Evolutionary conservation across 1,139 yeast species (phyloP).

Genomic region (Kodamaea anthophila): DNA sequence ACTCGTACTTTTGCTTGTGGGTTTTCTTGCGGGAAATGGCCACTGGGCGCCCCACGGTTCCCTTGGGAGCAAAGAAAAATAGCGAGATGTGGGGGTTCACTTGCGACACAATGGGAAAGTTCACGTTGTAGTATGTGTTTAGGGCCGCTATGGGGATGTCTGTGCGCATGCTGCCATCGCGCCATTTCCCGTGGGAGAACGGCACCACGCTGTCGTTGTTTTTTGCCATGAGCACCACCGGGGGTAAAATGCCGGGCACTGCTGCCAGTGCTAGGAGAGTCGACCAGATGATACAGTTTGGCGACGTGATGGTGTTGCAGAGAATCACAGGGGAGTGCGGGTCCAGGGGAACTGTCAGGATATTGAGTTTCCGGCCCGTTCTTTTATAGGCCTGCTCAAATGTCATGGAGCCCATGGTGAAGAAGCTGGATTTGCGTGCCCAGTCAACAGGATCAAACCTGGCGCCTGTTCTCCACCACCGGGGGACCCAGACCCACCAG

Average conservation of each 20-base stretch:
- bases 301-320: slow-evolving; percentile 72
- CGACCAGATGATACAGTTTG: slow-evolving; percentile 80
- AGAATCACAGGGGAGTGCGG: slow-evolving; percentile 77
- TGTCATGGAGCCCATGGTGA: slow-evolving; percentile 67
- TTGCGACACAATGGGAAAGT: slow-evolving; percentile 71
- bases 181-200: slow-evolving; percentile 72
- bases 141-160: slow-evolving; percentile 66
- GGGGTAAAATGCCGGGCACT: slow-evolving; percentile 79
- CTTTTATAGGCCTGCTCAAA: slow-evolving; percentile 63
- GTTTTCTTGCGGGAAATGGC: slow-evolving; percentile 47
- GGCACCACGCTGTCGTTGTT: slow-evolving; percentile 46
- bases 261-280: slow-evolving; percentile 73
- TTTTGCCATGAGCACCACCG: slow-evolving; percentile 76
- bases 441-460: slow-evolving; percentile 69
- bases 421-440: slow-evolving; percentile 66
- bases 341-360: slow-evolving; percentile 77
- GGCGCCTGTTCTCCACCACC: slow-evolving; percentile 75
- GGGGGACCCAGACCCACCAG: slow-evolving; percentile 51
- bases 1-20: slow-evolving; percentile 29
- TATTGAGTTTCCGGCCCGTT: slow-evolving; percentile 66
- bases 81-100: slow-evolving; percentile 78
- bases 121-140: slow-evolving; percentile 73
- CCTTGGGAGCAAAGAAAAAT: slow-evolving; percentile 74
- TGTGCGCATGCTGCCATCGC: slow-evolving; percentile 67
- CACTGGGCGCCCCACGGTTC: slow-evolving; percentile 77